Evolutionary conservation across 192 early-diverging fungal species (phyloP), one percentile per base, ranked within the genome.

Genomic region (Helicostylum pulchrum): DNA sequence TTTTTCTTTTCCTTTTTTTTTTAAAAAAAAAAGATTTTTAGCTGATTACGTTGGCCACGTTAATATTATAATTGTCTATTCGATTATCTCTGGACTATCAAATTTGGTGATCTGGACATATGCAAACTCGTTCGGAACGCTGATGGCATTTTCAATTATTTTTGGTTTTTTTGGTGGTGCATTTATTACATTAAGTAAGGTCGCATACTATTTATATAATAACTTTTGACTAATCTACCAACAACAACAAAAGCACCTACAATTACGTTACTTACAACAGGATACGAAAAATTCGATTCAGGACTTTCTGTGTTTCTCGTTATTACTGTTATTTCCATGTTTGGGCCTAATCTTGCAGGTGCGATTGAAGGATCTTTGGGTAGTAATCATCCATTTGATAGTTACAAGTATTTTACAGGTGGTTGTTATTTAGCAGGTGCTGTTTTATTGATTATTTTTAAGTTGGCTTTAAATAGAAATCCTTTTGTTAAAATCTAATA

Each of bases 21-120:
- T n/a, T n/a, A n/a, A n/a, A n/a, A n/a, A n/a, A n/a, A n/a, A n/a
- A 26, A 63, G 62, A 21, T 45, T 46, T 31, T 11, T 58, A 10
- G 74, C 48, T 9, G 74, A 76, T 49, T 21, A 36, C 9, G 58
- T 76, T 30, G 74, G 74, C 7, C 59, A 67, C 7, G 31, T 76
- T 34, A 71, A 76, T 54, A 65, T 57, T 42, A 64, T 61, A 31
- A 58, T 76, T 8, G 14, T 72, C n/a, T 66, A 66, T 32, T 64
- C 65, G 23, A 15, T 68, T 8, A 46, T 68, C 4, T 52, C 65
- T 46, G 74, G 69, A 7, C 12, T 64, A 17, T 49, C 46, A 17
- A 52, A 43, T 48, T 48, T 67, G 1, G 21, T 68, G 14, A 52
- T 76, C n/a, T 76, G 74, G 74, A 52, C 55, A 3, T 72, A 67